Evolutionary conservation across 257 asterid species (phyloP).

Genomic region (Solanum habrochaites): DNA sequence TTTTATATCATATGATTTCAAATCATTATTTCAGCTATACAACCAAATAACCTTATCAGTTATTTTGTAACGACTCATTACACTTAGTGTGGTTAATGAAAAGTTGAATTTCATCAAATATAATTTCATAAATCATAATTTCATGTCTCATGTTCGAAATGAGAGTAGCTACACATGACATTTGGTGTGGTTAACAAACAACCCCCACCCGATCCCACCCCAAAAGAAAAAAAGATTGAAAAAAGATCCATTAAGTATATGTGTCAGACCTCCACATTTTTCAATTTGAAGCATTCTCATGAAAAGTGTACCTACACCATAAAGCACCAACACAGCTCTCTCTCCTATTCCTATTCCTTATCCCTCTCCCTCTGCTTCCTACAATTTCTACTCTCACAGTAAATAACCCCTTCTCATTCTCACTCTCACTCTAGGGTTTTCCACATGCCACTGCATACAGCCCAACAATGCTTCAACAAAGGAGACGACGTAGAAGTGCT

Average conservation of each 20-base stretch:
- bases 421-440: not conserved
- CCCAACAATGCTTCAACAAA: not conserved
- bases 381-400: not conserved
- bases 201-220: not conserved
- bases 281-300: not conserved
- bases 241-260: not conserved
- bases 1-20: too few relatives aligned
- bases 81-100: not conserved
- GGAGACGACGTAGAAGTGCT: slow-evolving; percentile 12
- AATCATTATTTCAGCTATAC: too few relatives aligned
- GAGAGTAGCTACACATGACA: not conserved
- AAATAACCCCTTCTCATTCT: not conserved
- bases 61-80: not conserved
- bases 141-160: too few relatives aligned
- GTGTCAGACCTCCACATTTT: not conserved
- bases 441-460: not conserved
- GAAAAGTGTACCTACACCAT: not conserved
- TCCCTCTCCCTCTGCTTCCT: not conserved
- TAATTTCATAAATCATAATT: too few relatives aligned
- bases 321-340: not conserved
- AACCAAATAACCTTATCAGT: not conserved
- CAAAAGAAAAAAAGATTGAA: not conserved
- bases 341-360: not conserved
- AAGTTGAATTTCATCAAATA: too few relatives aligned
- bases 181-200: not conserved